These are phyloP conservation scores for Eremothecium cymbalariae DNA, from an alignment of 1,139 yeast species.

Conservation along the genomic window DNA sequence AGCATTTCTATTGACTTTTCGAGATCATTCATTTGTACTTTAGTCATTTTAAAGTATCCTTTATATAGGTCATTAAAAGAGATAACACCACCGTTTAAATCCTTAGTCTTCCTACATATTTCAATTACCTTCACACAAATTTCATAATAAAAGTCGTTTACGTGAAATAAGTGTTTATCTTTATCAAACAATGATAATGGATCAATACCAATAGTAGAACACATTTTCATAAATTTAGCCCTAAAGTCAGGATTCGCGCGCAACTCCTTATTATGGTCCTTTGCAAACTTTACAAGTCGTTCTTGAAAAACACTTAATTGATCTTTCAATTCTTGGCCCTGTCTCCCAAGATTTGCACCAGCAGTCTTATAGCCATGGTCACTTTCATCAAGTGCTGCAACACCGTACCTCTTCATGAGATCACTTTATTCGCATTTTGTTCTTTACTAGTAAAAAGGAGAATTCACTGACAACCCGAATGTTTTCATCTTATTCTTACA, in stretches of 20 bases:
- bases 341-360: conserved; percentile 33
- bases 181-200: conserved; percentile 45
- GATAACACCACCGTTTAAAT: conserved; percentile 73
- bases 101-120: conserved; percentile 60
- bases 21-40: conserved; percentile 41
- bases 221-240: conserved; percentile 63
- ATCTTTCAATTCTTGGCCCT: conserved; percentile 45
- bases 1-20: conserved; percentile 41
- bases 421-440: not conserved
- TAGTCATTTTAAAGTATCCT: conserved; percentile 33
- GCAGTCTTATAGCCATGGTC: conserved; percentile 13
- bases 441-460: conserved; percentile 1
- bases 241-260: conserved; percentile 56
- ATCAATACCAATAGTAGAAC: conserved; percentile 75
- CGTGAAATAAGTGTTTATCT: conserved; percentile 34
- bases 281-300: conserved; percentile 56
- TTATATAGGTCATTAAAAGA: conserved; percentile 49
- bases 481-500: conserved; percentile 1
- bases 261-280: conserved; percentile 54
- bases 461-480: not conserved
- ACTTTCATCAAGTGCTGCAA: conserved; percentile 25
- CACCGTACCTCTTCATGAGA: conserved; percentile 26
- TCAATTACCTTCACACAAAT: conserved; percentile 68
- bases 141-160: conserved; percentile 54
- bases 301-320: conserved; percentile 56